Percentiles rank a stretch among this genome's conserved stretches.
These are phyloP conservation scores for Eucalyptus regnans DNA, from an alignment of 345 rosid genomes.

Conservation along the genomic window DNA sequence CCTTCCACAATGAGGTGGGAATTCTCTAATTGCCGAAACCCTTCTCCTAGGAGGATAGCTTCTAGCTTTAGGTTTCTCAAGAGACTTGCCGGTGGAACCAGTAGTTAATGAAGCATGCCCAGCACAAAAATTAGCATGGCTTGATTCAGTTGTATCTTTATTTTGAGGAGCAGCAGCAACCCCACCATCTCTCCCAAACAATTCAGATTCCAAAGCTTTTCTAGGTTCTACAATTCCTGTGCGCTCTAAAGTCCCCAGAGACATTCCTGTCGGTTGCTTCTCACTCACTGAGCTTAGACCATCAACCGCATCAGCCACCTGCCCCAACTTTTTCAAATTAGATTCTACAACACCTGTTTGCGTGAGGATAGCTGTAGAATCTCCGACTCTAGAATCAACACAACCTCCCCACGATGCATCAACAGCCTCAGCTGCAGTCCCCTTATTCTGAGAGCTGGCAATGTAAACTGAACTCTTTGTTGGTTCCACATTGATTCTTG, in stretches of 20 bases:
- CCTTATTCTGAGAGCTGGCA: background rate
- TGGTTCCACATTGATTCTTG: background rate
- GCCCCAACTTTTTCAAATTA: background rate
- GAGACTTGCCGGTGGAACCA: background rate
- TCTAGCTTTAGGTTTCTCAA: background rate
- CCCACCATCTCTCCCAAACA: background rate
- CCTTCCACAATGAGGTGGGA: constrained; percentile 40
- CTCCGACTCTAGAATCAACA: background rate
- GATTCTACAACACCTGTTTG: background rate
- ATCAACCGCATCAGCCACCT: background rate
- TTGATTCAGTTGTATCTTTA: background rate
- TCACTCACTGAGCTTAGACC: background rate
- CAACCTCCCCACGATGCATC: background rate
- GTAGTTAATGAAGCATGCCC: background rate
- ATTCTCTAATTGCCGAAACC: constrained; percentile 36
- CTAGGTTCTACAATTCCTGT: background rate
- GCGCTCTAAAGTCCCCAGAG: background rate
- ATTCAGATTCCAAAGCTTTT: background rate
- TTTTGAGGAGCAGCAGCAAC: background rate
- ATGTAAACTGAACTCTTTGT: background rate
- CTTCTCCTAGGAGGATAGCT: constrained; percentile 39
- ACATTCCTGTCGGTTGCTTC: background rate
- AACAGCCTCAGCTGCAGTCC: background rate
- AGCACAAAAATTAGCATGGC: too few species aligned
- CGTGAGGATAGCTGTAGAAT: background rate